Evolutionary conservation across 768 basidiomycete species (phyloP).

Genomic region (Amanita pallidorosea): DNA sequence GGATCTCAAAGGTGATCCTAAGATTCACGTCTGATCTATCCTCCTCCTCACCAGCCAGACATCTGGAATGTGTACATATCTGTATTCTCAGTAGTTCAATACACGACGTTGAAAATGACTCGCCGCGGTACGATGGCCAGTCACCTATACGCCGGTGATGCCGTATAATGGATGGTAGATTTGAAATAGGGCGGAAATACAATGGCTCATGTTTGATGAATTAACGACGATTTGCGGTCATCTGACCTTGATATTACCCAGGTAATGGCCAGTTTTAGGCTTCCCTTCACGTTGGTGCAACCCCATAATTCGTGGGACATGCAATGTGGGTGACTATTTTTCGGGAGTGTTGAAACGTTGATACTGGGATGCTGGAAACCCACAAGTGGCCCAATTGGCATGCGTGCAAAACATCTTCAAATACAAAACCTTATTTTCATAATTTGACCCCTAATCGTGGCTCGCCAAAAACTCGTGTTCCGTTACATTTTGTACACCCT

Average conservation of each 20-base stretch:
- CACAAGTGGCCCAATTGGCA: background rate
- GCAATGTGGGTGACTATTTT: too few species aligned
- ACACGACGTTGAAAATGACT: background rate
- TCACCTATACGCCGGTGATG: background rate
- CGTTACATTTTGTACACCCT: background rate
- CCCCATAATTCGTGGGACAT: too few species aligned
- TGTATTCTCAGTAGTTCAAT: background rate
- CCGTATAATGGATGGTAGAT: background rate
- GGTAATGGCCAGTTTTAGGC: background rate
- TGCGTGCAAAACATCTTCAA: background rate
- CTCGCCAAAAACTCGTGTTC: background rate
- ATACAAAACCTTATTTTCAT: background rate
- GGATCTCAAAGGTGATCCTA: constrained; percentile 1
- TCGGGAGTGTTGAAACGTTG: background rate
- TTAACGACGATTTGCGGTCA: background rate
- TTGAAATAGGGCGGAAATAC: background rate
- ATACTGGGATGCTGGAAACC: background rate
- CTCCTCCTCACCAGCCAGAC: background rate
- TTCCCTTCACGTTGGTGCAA: background rate
- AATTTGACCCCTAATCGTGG: background rate
- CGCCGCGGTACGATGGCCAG: background rate
- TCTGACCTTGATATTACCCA: background rate
- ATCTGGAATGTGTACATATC: background rate
- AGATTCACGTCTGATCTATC: background rate
- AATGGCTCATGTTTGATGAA: background rate